phyloP scores from a whole-genome alignment of 176 grass and related monocot genomes.

The Puya raimondii region DNA sequence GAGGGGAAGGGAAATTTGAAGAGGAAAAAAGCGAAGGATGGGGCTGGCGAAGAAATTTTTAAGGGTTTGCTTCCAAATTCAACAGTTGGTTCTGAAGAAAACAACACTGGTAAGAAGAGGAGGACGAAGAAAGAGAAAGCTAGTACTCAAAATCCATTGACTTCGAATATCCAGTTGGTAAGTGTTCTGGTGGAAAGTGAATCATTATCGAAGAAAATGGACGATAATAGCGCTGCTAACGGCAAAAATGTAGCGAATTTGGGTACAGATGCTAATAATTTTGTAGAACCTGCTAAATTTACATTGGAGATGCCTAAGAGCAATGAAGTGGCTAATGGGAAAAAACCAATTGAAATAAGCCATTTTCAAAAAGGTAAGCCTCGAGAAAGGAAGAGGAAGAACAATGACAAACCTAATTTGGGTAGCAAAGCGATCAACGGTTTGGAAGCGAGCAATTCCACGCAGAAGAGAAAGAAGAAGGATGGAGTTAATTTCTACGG shows the following conservation, averaged over 20 bases:
- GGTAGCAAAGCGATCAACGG: not conserved
- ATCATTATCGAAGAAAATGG: not conserved
- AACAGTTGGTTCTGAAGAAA: not conserved
- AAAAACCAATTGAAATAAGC: not conserved
- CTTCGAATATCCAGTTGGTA: not conserved
- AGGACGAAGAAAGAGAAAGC: not conserved
- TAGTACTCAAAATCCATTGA: not conserved
- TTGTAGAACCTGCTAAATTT: not conserved
- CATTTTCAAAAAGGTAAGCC: not conserved
- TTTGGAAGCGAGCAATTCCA: not conserved
- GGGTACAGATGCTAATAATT: not conserved
- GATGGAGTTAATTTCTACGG: conserved; percentile 6
- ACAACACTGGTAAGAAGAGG: not conserved
- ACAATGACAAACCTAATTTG: not conserved
- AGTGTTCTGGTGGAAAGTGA: conserved; percentile 6
- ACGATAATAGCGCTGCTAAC: conserved; percentile 1
- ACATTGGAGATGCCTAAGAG: not conserved
- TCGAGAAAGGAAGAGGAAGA: conserved; percentile 8
- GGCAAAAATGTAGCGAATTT: not conserved
- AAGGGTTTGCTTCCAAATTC: not conserved
- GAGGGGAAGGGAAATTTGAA: not conserved
- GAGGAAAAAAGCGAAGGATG: not conserved
- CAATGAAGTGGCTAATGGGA: not conserved
- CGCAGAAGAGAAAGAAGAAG: conserved; percentile 9
- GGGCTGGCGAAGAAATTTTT: not conserved